A percentile compares a stretch with the other conserved stretches of the same genome.
These are phyloP conservation scores for Eimeria mitis DNA, from an alignment of 169 alveolate species.

Conservation along the genomic window DNA sequence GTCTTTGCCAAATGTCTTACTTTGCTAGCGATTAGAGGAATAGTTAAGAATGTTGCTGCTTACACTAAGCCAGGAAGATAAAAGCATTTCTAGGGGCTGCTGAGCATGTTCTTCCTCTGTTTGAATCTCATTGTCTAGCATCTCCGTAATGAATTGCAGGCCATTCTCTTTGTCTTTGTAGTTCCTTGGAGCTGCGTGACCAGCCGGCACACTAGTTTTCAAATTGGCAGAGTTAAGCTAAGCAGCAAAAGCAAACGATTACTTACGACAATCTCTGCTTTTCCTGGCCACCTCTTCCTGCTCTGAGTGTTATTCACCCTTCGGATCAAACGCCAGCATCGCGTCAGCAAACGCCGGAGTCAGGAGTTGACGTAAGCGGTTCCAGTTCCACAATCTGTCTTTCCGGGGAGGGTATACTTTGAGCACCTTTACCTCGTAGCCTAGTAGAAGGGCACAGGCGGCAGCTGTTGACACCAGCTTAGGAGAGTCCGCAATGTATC, in stretches of 20 bases:
- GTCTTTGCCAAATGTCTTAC: background rate
- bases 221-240: background rate
- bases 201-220: background rate
- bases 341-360: conserved; percentile 13
- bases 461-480: conserved; percentile 30
- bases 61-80: conserved; percentile 17
- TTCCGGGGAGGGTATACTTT: background rate
- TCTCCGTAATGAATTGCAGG: background rate
- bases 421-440: conserved; percentile 9
- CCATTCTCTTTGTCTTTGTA: conserved; percentile 32
- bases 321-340: conserved; percentile 30
- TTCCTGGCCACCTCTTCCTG: background rate
- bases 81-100: background rate
- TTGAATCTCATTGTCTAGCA: conserved; percentile 1
- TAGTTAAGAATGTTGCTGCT: background rate
- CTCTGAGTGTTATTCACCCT: background rate
- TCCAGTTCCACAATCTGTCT: conserved; percentile 27
- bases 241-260: background rate
- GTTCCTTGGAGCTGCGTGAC: conserved; percentile 27
- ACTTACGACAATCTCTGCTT: no score
- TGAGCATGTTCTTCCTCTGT: background rate
- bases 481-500: conserved; percentile 38
- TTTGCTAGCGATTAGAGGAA: background rate
- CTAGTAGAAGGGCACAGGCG: conserved; percentile 48
- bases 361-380: conserved; percentile 17